phyloP scores from a whole-genome alignment of 371 early-diverging fungal species.

The Smittium mucronatum region DNA sequence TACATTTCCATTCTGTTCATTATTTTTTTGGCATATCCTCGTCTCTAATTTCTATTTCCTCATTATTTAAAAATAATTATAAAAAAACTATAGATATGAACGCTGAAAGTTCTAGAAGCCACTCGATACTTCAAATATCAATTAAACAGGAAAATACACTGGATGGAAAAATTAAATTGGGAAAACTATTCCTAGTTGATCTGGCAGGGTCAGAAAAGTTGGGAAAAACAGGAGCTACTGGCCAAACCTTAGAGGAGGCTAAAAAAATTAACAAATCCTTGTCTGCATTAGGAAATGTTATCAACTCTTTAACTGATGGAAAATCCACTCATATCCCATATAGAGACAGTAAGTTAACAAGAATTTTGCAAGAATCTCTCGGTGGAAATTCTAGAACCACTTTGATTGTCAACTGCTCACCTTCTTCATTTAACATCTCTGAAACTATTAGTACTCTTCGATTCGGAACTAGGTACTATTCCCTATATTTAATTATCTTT shows the following conservation, averaged over 20 bases:
- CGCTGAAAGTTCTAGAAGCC: slow-evolving; percentile 88
- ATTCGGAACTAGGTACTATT: slow-evolving; percentile 39
- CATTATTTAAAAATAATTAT: slow-evolving; percentile 63
- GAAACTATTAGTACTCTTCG: slow-evolving; percentile 54
- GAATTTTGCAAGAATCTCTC: slow-evolving; percentile 58
- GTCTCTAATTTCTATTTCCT: no score
- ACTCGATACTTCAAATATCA: slow-evolving; percentile 94
- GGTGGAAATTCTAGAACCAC: slow-evolving; percentile 54
- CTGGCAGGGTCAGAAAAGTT: slow-evolving; percentile 93
- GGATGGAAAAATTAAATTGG: slow-evolving; percentile 59
- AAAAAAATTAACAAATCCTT: slow-evolving; percentile 95
- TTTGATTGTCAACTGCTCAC: slow-evolving; percentile 57
- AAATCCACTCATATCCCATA: slow-evolving; percentile 54
- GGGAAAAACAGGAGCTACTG: slow-evolving; percentile 89
- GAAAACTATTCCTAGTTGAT: slow-evolving; percentile 57
- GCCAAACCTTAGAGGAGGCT: slow-evolving; percentile 91
- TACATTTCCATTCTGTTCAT: neutral
- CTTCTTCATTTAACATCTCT: slow-evolving; percentile 38
- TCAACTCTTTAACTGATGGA: slow-evolving; percentile 87
- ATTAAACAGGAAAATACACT: slow-evolving; percentile 83
- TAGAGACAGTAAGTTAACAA: slow-evolving; percentile 47
- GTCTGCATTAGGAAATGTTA: slow-evolving; percentile 92
- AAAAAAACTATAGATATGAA: slow-evolving; percentile 97
- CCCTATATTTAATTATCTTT: neutral
- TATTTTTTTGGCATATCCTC: no score